Percentiles rank a stretch among this genome's conserved stretches.
These are phyloP conservation scores for Suillus subalutaceus DNA, from an alignment of 768 basidiomycete species.

Conservation along the genomic window DNA sequence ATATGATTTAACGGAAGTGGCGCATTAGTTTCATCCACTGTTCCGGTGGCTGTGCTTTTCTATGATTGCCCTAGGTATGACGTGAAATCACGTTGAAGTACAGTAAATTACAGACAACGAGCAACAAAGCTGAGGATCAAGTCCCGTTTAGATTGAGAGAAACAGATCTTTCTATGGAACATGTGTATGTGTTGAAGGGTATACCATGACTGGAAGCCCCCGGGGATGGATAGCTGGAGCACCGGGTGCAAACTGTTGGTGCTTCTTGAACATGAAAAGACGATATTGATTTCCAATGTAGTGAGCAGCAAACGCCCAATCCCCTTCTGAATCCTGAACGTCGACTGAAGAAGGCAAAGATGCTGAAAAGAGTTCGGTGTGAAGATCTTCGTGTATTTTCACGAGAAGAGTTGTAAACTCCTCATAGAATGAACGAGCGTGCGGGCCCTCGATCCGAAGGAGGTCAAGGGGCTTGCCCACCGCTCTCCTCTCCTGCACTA, in stretches of 20 bases:
- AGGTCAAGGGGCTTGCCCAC: conserved; percentile 31
- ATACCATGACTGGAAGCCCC: conserved; percentile 1
- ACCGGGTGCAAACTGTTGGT: conserved; percentile 27
- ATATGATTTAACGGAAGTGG: conserved; percentile 1
- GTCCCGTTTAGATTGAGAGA: not conserved
- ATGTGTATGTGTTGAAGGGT: conserved; percentile 7
- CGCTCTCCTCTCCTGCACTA: conserved; percentile 32
- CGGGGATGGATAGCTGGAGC: conserved; percentile 10
- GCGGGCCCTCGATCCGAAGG: conserved; percentile 30
- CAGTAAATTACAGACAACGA: conserved; percentile 8
- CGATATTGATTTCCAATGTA: conserved; percentile 37
- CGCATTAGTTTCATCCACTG: not conserved
- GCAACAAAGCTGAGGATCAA: not conserved
- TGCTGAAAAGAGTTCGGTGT: conserved; percentile 21
- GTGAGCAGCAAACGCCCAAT: conserved; percentile 30
- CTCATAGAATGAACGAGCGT: conserved; percentile 28
- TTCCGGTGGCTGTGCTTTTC: conserved; percentile 4
- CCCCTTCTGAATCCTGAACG: conserved; percentile 22
- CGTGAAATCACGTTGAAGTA: not conserved
- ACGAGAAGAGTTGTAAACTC: conserved; percentile 24
- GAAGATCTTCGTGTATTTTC: conserved; percentile 32
- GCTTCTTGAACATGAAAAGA: conserved; percentile 31
- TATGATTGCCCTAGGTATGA: not conserved
- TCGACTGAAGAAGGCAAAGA: conserved; percentile 19
- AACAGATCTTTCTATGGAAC: not conserved